phyloP scores from a whole-genome alignment of 2,329 filamentous ascomycete genomes.

The Colletotrichum chrysophilum region DNA sequence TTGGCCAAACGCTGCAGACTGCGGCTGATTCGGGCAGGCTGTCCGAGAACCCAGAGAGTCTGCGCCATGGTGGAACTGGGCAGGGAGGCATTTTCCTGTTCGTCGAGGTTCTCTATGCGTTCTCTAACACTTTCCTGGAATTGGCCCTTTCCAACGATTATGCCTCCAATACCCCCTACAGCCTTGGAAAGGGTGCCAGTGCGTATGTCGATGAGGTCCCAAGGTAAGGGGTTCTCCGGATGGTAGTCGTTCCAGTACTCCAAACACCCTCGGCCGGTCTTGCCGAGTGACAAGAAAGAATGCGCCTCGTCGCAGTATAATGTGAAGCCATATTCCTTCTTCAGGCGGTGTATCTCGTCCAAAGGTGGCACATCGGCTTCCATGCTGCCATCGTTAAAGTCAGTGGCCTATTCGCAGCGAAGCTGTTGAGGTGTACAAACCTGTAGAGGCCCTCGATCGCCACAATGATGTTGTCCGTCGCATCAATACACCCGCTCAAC shows the following conservation, averaged over 20 bases:
- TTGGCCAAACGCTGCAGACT: not conserved
- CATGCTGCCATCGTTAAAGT: not conserved
- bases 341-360: not conserved
- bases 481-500: not conserved
- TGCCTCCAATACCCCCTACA: constrained; percentile 20
- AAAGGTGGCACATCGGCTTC: not conserved
- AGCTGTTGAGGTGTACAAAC: not conserved
- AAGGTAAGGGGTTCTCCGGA: not conserved
- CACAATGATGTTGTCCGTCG: not conserved
- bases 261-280: constrained; percentile 19
- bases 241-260: constrained; percentile 22
- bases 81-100: not conserved
- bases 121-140: not conserved
- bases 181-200: constrained; percentile 21
- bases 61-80: constrained; percentile 15
- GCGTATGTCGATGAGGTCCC: constrained; percentile 20
- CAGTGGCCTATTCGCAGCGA: fast-evolving
- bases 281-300: constrained; percentile 19
- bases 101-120: not conserved
- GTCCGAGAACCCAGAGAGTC: constrained; percentile 14
- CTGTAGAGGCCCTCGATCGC: constrained; percentile 16
- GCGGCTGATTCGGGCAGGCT: not conserved
- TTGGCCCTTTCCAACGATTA: not conserved
- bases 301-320: constrained; percentile 23
- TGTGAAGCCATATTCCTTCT: constrained; percentile 11